phyloP scores from a whole-genome alignment of 2,329 filamentous ascomycete species.

The Emydomyces testavorans region DNA sequence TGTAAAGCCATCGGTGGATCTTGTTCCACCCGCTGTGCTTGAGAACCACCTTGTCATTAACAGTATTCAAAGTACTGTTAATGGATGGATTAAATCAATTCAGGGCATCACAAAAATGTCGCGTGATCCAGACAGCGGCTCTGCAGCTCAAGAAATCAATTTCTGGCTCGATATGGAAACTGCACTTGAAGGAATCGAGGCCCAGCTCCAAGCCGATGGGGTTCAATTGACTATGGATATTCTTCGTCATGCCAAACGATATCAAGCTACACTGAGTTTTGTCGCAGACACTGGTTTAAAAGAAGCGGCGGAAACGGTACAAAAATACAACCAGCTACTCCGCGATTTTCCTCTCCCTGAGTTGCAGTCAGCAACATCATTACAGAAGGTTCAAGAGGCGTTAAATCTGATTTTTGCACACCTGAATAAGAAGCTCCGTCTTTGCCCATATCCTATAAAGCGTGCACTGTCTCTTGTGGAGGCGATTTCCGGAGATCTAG shows the following conservation, averaged over 20 bases:
- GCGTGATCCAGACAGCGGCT: slow-evolving; percentile 63
- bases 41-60: slow-evolving; percentile 89
- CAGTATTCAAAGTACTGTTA: slow-evolving; percentile 82
- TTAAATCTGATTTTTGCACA: slow-evolving; percentile 83
- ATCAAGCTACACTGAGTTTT: slow-evolving; percentile 95
- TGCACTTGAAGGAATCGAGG: slow-evolving; percentile 81
- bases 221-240: slow-evolving; percentile 88
- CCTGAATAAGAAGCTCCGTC: slow-evolving; percentile 93
- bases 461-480: slow-evolving; percentile 89
- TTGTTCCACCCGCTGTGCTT: slow-evolving; percentile 63
- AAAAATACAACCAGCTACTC: slow-evolving; percentile 99
- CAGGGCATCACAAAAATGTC: slow-evolving; percentile 92
- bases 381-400: slow-evolving; percentile 80
- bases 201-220: slow-evolving; percentile 75
- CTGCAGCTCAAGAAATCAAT: slow-evolving; percentile 94
- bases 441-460: slow-evolving; percentile 88
- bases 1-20: slow-evolving; percentile 60
- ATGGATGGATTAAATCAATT: slow-evolving; percentile 98
- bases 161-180: slow-evolving; percentile 98
- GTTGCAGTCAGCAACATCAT: slow-evolving; percentile 76
- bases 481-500: slow-evolving; percentile 87
- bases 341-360: slow-evolving; percentile 95
- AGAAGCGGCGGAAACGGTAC: slow-evolving; percentile 88
- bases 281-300: slow-evolving; percentile 90
- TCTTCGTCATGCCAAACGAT: slow-evolving; percentile 91